Base-by-base conservation (phyloP, 2,329 filamentous ascomycete species). In the Verticillium zaregamsianum region DNA sequence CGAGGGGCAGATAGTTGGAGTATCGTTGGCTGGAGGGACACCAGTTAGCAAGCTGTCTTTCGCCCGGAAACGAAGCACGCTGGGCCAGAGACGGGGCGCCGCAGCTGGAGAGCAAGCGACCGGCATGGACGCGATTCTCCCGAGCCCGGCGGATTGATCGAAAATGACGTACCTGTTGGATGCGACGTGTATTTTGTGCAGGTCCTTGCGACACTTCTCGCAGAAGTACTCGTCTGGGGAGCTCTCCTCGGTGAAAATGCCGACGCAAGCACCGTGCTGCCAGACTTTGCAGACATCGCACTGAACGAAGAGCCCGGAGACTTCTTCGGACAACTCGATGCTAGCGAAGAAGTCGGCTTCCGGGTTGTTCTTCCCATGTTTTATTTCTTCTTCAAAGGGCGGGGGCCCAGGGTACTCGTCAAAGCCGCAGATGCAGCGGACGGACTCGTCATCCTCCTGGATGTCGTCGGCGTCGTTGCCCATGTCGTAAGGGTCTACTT, bases 221-320 rank as follows among this genome's bases (percentile, higher is more conserved):
- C 95, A 99, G 73, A 95, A 99, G 79, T 99, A 99, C 76, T 98
- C 93, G 60, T 98, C 94, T 11, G 95, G 95, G 67, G 92, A 94
- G 74, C 90, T 89, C 68, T 91, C 90, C 76, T 97, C 94, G 68
- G 95, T 95, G 80, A 96, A 93, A 71, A 99, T 97, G 64, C 95
- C 94, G 63, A 99, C 94, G 72, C 95, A 99, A 64, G 93, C 94
- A 70, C 95, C 95, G 74, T 99, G 95, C 75, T 99, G 95, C 95
- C 94, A 99, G 66, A 98, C 95, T 74, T 96, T 96, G 82, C 95
- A 99, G 66, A 91, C 83, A 77, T 98, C 95, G 84, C 95, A 99
- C 80, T 98, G 94, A 67, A 99, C 93, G 77, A 97, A 99, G 77
- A 98, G 90, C 59, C 93, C 94, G 55, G 94, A 95, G 67, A 94